Evolutionary conservation across 495 filamentous ascomycete genomes (phyloP).

Genomic region (Daldinia vernicosa): DNA sequence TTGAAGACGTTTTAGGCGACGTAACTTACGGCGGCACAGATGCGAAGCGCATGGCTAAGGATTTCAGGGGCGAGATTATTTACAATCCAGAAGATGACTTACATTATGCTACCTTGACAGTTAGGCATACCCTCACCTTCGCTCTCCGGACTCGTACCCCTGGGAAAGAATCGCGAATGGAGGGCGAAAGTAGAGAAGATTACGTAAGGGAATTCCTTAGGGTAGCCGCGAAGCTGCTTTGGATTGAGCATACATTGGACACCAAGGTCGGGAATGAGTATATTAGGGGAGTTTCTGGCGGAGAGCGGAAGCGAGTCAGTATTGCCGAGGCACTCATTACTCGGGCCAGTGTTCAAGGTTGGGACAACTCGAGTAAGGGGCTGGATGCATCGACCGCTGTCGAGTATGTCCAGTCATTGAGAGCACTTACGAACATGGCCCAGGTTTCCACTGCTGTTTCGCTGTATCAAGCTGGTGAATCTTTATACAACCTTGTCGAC

Average conservation of each 20-base stretch:
- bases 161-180: slow-evolving; percentile 65
- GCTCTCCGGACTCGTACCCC: slow-evolving; percentile 75
- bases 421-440: slow-evolving; percentile 64
- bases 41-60: slow-evolving; percentile 55
- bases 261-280: slow-evolving; percentile 88
- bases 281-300: slow-evolving; percentile 74
- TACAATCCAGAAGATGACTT: slow-evolving; percentile 80
- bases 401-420: slow-evolving; percentile 57
- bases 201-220: slow-evolving; percentile 73
- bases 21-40: slow-evolving; percentile 72
- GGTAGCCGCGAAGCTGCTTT: slow-evolving; percentile 78
- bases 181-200: slow-evolving; percentile 65
- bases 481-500: slow-evolving; percentile 70
- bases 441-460: slow-evolving; percentile 67
- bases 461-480: slow-evolving; percentile 77
- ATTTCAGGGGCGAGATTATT: slow-evolving; percentile 57
- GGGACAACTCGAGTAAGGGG: slow-evolving; percentile 62
- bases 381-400: slow-evolving; percentile 60
- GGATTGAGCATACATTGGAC: slow-evolving; percentile 78
- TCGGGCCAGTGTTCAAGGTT: slow-evolving; percentile 53
- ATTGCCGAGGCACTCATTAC: slow-evolving; percentile 62
- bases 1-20: slow-evolving; percentile 68
- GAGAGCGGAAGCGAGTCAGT: slow-evolving; percentile 65
- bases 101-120: slow-evolving; percentile 77
- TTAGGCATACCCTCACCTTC: slow-evolving; percentile 74